These are phyloP conservation scores for Fonsecaea multimorphosa DNA, from an alignment of 2,329 filamentous ascomycete genomes.

Conservation along the genomic window DNA sequence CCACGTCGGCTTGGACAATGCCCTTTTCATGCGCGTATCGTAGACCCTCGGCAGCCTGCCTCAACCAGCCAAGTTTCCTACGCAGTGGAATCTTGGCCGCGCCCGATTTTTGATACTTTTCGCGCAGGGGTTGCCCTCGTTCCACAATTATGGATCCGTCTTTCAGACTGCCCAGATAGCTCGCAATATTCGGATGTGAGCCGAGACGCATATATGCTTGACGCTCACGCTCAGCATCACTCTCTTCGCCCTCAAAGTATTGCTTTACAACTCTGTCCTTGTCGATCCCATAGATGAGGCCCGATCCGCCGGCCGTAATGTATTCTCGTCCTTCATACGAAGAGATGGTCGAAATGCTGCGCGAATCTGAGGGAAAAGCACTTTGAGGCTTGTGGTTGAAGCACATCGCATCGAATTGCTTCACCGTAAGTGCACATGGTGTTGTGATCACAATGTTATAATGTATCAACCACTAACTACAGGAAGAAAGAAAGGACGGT, in stretches of 20 bases:
- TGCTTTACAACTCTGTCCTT: conserved; percentile 25
- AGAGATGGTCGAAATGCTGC: conserved; percentile 6
- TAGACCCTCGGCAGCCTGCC: conserved; percentile 20
- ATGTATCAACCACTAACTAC: too few species aligned
- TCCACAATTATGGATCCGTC: conserved; percentile 27
- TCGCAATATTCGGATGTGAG: conserved; percentile 28
- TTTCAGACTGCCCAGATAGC: conserved; percentile 24
- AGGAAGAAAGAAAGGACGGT: too few species aligned
- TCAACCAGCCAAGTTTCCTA: conserved; percentile 15
- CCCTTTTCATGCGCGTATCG: conserved; percentile 22
- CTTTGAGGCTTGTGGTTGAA: conserved; percentile 12
- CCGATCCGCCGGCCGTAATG: conserved; percentile 13
- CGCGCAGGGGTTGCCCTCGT: conserved; percentile 18
- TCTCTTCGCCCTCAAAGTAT: conserved; percentile 21
- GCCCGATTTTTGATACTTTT: conserved; percentile 13
- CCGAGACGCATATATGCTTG: conserved; percentile 18
- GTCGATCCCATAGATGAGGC: conserved; percentile 22
- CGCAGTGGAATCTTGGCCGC: conserved; percentile 21
- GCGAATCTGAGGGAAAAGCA: background rate
- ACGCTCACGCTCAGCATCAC: conserved; percentile 25
- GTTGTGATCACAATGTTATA: too few species aligned
- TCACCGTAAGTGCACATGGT: too few species aligned
- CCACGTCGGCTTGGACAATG: conserved; percentile 22
- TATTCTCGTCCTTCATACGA: conserved; percentile 22
- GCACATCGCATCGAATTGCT: conserved; percentile 13